These are phyloP conservation scores for Pseudozyma thailandica DNA, from an alignment of 1,284 basidiomycete genomes.

Conservation along the genomic window DNA sequence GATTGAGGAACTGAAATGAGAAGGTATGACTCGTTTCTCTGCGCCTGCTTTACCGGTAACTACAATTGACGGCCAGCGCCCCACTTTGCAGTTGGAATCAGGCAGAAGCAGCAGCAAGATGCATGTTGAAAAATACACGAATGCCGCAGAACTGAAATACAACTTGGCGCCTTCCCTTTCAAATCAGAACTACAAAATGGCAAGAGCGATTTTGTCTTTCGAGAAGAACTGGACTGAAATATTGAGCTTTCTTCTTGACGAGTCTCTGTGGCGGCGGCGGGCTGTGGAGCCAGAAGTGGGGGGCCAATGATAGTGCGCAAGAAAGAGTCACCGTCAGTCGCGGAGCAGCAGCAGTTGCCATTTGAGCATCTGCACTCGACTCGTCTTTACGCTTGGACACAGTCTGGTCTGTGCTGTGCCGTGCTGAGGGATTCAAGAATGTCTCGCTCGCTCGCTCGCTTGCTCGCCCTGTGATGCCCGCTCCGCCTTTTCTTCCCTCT, in stretches of 20 bases:
- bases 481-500: slow-evolving; percentile 8
- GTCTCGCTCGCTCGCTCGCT: too few relatives aligned
- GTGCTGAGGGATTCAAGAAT: background rate
- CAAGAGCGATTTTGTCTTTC: slow-evolving; percentile 15
- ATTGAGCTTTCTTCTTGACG: slow-evolving; percentile 3
- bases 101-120: too few relatives aligned
- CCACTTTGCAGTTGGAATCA: too few relatives aligned
- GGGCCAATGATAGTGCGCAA: slow-evolving; percentile 30
- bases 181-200: slow-evolving; percentile 8
- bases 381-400: slow-evolving; percentile 5
- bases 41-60: background rate
- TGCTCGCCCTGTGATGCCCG: slow-evolving; percentile 28
- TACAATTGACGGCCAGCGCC: too few relatives aligned
- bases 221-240: slow-evolving; percentile 31
- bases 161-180: background rate
- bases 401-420: slow-evolving; percentile 10
- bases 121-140: background rate
- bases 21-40: slow-evolving; percentile 24
- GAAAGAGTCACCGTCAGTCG: slow-evolving; percentile 30
- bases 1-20: background rate
- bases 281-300: too few relatives aligned
- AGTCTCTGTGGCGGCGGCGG: background rate
- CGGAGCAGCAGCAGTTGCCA: background rate
- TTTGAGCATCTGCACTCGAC: background rate
- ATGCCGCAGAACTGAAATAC: slow-evolving; percentile 2